phyloP scores from a whole-genome alignment of 2,329 filamentous ascomycete species.

The Cladosporium velox region DNA sequence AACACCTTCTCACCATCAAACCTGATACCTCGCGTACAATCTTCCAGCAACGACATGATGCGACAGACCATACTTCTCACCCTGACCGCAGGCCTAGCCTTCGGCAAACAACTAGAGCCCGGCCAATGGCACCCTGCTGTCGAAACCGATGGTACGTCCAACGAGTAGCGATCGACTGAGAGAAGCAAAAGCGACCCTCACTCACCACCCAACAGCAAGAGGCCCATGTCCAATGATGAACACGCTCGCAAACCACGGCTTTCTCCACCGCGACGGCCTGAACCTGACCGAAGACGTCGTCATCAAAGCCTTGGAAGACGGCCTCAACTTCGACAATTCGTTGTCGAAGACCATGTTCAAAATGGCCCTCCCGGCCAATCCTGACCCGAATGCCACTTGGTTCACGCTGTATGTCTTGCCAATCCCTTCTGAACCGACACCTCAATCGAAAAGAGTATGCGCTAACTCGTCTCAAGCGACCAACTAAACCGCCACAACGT shows the following conservation, averaged over 20 bases:
- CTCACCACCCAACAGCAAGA: constrained; percentile 3
- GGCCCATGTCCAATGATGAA: constrained; percentile 23
- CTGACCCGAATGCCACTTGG: constrained; percentile 27
- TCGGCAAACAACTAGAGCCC: not conserved
- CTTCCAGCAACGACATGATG: not conserved
- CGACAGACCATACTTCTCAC: not conserved
- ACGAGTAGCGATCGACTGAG: not conserved
- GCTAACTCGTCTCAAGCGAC: constrained; percentile 1
- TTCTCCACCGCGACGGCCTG: constrained; percentile 27
- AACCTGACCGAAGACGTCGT: constrained; percentile 26
- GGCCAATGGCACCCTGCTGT: constrained; percentile 18
- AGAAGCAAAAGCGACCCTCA: not conserved
- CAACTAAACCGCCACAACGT: constrained; percentile 26
- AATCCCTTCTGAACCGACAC: not conserved
- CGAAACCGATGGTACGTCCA: constrained; percentile 6
- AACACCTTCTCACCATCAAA: too few relatives aligned
- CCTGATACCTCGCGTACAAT: not conserved
- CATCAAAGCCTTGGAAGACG: constrained; percentile 24
- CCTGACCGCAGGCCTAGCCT: not conserved
- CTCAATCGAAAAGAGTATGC: not conserved
- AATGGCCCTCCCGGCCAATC: constrained; percentile 27
- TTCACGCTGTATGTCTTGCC: constrained; percentile 23
- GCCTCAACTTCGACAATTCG: constrained; percentile 26
- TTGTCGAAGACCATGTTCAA: constrained; percentile 27
- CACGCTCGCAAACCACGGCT: constrained; percentile 28